A percentile compares a stretch with the other conserved stretches of the same genome.
phyloP scores from a whole-genome alignment of 305 asterid genomes.

The Rubia tinctorum region DNA sequence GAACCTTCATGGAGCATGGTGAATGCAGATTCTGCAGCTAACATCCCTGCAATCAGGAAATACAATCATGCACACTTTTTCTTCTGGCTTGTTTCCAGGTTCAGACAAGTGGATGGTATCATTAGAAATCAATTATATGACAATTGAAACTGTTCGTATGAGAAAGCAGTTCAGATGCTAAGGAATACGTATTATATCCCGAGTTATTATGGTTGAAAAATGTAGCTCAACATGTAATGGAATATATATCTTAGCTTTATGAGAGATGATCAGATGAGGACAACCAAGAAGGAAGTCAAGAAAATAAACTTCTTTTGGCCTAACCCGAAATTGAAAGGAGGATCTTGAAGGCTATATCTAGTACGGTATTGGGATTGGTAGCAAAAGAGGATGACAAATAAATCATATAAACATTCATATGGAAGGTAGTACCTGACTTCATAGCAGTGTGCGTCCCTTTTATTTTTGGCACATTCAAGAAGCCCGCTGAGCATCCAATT shows the following conservation, averaged over 20 bases:
- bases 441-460: constrained; percentile 99
- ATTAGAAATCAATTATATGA: not conserved
- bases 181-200: not conserved
- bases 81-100: not conserved
- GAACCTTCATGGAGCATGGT: constrained; percentile 52
- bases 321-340: not conserved
- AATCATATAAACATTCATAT: constrained; percentile 13
- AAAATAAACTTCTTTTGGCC: not conserved
- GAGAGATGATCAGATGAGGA: not conserved
- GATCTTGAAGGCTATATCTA: not conserved
- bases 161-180: not conserved
- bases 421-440: constrained; percentile 77
- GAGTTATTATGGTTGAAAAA: not conserved
- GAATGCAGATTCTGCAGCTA: constrained; percentile 94
- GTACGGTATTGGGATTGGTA: not conserved
- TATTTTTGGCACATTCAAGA: constrained; percentile 92
- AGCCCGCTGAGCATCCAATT: constrained; percentile 99
- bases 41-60: constrained; percentile 56
- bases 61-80: not conserved
- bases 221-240: not conserved
- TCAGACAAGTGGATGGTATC: not conserved
- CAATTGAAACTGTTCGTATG: not conserved
- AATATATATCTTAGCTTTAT: not conserved
- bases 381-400: not conserved
- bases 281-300: not conserved